Evolutionary conservation across 2,329 filamentous ascomycete species (phyloP).

Genomic region (Penicillium sp.): DNA sequence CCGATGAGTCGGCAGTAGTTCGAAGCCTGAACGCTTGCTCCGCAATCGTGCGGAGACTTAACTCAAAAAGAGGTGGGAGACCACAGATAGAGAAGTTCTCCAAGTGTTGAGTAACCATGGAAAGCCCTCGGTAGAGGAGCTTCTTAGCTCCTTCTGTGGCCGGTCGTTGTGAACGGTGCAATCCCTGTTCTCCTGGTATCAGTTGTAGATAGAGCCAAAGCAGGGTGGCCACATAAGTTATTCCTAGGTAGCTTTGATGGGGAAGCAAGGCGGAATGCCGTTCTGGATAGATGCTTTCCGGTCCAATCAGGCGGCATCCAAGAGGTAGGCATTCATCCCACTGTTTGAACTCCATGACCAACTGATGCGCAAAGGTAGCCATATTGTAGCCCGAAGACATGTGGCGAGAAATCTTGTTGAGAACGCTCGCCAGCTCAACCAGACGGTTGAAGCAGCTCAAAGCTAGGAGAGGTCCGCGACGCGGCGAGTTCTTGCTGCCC

Average conservation of each 20-base stretch:
- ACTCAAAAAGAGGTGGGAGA: constrained; percentile 41
- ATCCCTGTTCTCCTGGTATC: constrained; percentile 30
- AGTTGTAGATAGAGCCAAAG: constrained; percentile 39
- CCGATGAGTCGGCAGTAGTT: constrained; percentile 27
- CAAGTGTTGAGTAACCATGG: constrained; percentile 37
- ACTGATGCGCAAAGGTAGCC: constrained; percentile 33
- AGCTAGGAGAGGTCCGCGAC: constrained; percentile 43
- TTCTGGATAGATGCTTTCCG: constrained; percentile 39
- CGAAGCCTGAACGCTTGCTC: constrained; percentile 36
- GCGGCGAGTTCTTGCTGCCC: constrained; percentile 30
- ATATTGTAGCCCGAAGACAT: constrained; percentile 29
- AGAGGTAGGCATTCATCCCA: constrained; percentile 40
- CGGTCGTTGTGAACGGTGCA: constrained; percentile 34
- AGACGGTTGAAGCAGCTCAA: constrained; percentile 56
- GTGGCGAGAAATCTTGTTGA: constrained; percentile 39
- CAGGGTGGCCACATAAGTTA: constrained; percentile 40
- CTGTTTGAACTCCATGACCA: constrained; percentile 38
- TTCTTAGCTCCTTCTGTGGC: constrained; percentile 39
- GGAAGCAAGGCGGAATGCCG: constrained; percentile 39
- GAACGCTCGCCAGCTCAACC: constrained; percentile 40
- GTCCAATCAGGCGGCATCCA: constrained; percentile 38
- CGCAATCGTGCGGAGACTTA: constrained; percentile 36
- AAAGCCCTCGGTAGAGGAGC: constrained; percentile 36
- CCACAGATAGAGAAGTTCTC: constrained; percentile 40
- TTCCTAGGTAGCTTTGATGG: constrained; percentile 41